phyloP scores from a whole-genome alignment of 306 rosid genomes.

The Cicer judaicum region DNA sequence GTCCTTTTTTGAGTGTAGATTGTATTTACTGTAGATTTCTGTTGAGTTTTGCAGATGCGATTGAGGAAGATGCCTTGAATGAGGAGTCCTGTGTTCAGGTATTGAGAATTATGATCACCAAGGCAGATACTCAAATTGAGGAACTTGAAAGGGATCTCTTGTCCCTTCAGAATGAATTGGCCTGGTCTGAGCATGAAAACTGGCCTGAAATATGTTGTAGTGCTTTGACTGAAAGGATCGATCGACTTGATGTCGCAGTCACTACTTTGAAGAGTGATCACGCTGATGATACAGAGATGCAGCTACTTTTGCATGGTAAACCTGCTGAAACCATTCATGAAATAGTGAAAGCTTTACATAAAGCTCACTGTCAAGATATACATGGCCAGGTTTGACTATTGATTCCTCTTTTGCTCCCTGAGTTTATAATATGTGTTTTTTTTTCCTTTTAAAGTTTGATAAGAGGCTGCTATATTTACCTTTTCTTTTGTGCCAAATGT shows the following conservation, averaged over 20 bases:
- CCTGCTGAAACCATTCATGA: slow-evolving; percentile 63
- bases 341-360: slow-evolving; percentile 56
- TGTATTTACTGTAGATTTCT: slow-evolving; percentile 25
- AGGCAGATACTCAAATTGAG: slow-evolving; percentile 65
- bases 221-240: slow-evolving; percentile 62
- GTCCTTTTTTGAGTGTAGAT: slow-evolving; percentile 3
- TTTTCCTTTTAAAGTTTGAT: slow-evolving; percentile 16
- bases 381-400: slow-evolving; percentile 60
- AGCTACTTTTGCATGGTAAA: slow-evolving; percentile 44
- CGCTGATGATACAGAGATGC: slow-evolving; percentile 45
- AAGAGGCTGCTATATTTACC: slow-evolving; percentile 15
- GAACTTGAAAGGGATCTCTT: slow-evolving; percentile 64
- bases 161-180: slow-evolving; percentile 64
- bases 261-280: slow-evolving; percentile 52
- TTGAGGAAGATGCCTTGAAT: slow-evolving; percentile 70
- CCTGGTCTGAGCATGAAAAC: slow-evolving; percentile 51
- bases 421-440: not conserved
- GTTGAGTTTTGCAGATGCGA: slow-evolving; percentile 54
- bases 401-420: slow-evolving; percentile 12
- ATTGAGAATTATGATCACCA: slow-evolving; percentile 56
- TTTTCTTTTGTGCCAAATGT: slow-evolving; percentile 7
- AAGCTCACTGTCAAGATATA: slow-evolving; percentile 47
- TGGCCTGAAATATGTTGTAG: slow-evolving; percentile 57
- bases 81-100: slow-evolving; percentile 64
- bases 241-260: slow-evolving; percentile 49